Evolutionary conservation across 768 basidiomycete genomes (phyloP), one percentile per base, ranked within the genome.

Genomic region (Agrocybe pediades): DNA sequence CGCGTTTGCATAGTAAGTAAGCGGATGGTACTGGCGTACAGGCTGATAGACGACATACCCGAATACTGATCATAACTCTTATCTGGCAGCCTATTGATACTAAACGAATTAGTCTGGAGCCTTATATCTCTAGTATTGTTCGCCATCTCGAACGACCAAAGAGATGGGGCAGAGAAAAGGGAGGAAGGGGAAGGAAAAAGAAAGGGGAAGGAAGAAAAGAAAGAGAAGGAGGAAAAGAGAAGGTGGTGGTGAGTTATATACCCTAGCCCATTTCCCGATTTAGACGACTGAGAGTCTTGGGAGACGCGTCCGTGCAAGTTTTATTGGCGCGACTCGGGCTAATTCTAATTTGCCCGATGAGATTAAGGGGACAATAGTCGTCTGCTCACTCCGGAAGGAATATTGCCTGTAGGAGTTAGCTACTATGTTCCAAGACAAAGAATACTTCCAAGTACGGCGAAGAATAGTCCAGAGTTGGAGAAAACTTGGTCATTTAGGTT

Each of bases 51-150:
- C 20, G 19, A 41, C 64, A 54, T 40, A 65, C 64, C 62, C 50
- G 62, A 63, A 41, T 66, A 66, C 53, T 60, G 58, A 39, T 53
- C 53, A 45, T 64, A 62, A 0, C 23, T 46, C 46, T 11, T 57
- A 2, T 13, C 46, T 1, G 40, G 64, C 24, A 42, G 55, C 42
- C 26, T 13, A n/a, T 48, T 56, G 5, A 65, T 57, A 4, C 46
- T 44, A 23, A 65, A 61, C 1, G 62, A 54, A 30, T 65, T 65
- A 7, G 59, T 56, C 11, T 26, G 23, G 19, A 63, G 26, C 5
- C 29, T 23, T 1, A 59, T 45, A 0, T 21, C 46, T 33, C 29
- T 46, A 36, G n/a, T 36, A 3, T 4, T 5, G 33, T 36, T 36
- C 13, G 33, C 33, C 33, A 41, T 15, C 8, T 17, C 21, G 46